Percentiles rank a stretch among this genome's conserved stretches.
These are phyloP conservation scores for Plectosphaerella plurivora DNA, from an alignment of 2,329 filamentous ascomycete genomes.

Conservation along the genomic window DNA sequence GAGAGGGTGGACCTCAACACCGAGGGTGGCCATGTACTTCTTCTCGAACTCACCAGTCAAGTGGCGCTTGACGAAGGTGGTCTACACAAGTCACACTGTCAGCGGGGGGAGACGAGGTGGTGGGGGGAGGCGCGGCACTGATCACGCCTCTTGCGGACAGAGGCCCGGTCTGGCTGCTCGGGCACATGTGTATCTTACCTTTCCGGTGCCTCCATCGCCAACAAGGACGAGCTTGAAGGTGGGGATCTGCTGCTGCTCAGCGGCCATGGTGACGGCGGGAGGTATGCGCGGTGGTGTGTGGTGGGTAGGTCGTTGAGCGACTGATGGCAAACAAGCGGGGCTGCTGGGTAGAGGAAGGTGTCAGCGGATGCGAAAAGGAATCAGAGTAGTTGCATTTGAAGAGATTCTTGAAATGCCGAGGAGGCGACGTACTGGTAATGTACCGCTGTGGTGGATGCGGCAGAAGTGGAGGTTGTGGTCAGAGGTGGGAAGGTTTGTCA, in stretches of 20 bases:
- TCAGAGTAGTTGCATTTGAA: constrained; percentile 23
- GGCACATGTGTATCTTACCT: constrained; percentile 51
- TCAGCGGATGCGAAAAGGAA: constrained; percentile 31
- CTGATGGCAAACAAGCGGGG: constrained; percentile 39
- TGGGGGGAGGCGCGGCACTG: not conserved
- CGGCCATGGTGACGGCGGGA: constrained; percentile 56
- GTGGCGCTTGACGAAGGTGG: constrained; percentile 99
- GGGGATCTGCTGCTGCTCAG: constrained; percentile 50
- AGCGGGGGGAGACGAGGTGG: constrained; percentile 9
- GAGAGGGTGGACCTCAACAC: constrained; percentile 98
- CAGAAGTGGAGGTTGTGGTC: constrained; percentile 18
- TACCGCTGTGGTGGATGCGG: constrained; percentile 3
- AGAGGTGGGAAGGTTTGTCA: constrained; percentile 29
- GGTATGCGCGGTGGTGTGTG: constrained; percentile 19
- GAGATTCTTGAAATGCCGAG: constrained; percentile 5
- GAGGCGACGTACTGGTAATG: constrained; percentile 3
- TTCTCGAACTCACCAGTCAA: constrained; percentile 99
- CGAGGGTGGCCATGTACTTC: constrained; percentile 99
- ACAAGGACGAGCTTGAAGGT: constrained; percentile 99
- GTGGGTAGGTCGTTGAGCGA: constrained; percentile 24
- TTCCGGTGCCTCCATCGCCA: constrained; percentile 98
- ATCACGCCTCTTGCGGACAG: not conserved
- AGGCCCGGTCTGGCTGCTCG: not conserved
- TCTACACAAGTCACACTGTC: constrained; percentile 49
- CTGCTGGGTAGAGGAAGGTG: constrained; percentile 5